Evolutionary conservation across 352 stramenopile species (phyloP), one percentile per base, ranked within the genome.

Genomic region (Phytophthora cajani): DNA sequence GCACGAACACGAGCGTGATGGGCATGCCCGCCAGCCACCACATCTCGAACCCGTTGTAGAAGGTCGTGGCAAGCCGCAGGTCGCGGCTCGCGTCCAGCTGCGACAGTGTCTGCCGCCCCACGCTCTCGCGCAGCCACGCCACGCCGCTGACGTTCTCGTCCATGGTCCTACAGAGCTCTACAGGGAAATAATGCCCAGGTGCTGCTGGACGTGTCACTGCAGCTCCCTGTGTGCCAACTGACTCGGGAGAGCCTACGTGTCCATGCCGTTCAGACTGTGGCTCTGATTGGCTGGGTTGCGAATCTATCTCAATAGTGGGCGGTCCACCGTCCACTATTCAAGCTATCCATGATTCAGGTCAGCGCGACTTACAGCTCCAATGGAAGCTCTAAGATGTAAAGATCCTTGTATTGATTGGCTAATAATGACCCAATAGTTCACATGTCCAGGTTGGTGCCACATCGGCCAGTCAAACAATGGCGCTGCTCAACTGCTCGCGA

Each of bases 1-100:
- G 75, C 61, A 91, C 61, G 36, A 91, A 91, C 36, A 88, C 83
- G 54, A 94, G 72, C 60, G 78, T 71, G 46, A 94, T 79, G 58
- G 87, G 87, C 87, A 94, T 92, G 36, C 87, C 87, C 5, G 87
- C 87, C 59, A 94, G 80, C 87, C 87, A 94, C 87, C 87, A 94
- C 71, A 94, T 90, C 73, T 94, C 87, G 54, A 94, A 94, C 74
- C 87, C 87, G 63, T 94, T 94, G 79, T 94, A 81, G 63, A 94
- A 82, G 44, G 74, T 80, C 40, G 81, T 61, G 62, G 54, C 82
- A 58, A 94, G 62, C 68, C 75, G 38, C 40, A 70, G 17, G 16
- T 68, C 51, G 42, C 63, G 67, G 49, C 27, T 54, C 32, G 74
- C 69, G 46, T 68, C 84, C 47, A 88, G 55, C 32, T 78, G 67